Percentiles rank a stretch among this genome's conserved stretches.
Conservation (phyloP, 805 yeast species). For the Metschnikowia noctiluminum region DNA sequence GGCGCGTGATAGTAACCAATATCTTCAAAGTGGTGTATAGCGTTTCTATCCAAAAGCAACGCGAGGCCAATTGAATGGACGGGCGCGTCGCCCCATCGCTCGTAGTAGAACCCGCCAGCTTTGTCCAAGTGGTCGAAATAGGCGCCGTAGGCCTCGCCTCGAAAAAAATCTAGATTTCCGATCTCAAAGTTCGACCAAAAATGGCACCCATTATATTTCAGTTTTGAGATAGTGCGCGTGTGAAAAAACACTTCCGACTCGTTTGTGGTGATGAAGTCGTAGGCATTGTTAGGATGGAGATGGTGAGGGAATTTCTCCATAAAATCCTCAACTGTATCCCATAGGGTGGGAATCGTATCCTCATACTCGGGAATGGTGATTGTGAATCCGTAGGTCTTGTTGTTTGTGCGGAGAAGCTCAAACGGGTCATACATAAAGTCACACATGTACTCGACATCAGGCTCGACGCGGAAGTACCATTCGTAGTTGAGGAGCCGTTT, state of each 20-base stretch:
- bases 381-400: slow-evolving; percentile 50
- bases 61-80: slow-evolving; percentile 40
- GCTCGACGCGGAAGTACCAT: slow-evolving; percentile 62
- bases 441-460: slow-evolving; percentile 53
- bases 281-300: slow-evolving; percentile 46
- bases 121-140: slow-evolving; percentile 45
- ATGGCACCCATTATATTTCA: slow-evolving; percentile 67
- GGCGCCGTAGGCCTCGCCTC: slow-evolving; percentile 43
- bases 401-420: slow-evolving; percentile 36
- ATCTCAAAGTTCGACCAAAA: slow-evolving; percentile 69
- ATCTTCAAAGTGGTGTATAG: slow-evolving; percentile 44
- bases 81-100: slow-evolving; percentile 60
- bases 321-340: slow-evolving; percentile 47
- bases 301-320: slow-evolving; percentile 43
- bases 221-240: slow-evolving; percentile 11
- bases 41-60: slow-evolving; percentile 32
- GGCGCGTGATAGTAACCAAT: slow-evolving; percentile 44
- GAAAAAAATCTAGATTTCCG: slow-evolving; percentile 48
- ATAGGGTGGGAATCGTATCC: slow-evolving; percentile 50
- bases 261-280: slow-evolving; percentile 44
- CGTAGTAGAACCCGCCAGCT: slow-evolving; percentile 54
- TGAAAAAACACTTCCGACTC: slow-evolving; percentile 30
- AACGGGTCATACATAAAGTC: slow-evolving; percentile 58
- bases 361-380: slow-evolving; percentile 51
- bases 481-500: slow-evolving; percentile 44